phyloP scores from a whole-genome alignment of 257 asterid genomes.

The Solanum neorickii region DNA sequence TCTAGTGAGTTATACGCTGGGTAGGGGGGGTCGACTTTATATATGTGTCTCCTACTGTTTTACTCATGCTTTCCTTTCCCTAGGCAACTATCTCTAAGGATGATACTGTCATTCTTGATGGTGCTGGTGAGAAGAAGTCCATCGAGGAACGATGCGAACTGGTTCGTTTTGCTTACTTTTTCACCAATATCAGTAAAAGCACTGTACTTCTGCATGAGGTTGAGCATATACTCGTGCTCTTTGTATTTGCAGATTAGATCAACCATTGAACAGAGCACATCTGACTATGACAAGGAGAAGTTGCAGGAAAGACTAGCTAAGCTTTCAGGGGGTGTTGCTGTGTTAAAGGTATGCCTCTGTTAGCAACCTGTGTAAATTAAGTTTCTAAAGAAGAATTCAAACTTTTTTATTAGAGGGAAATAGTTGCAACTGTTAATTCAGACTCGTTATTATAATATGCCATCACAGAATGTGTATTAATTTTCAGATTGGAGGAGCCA shows the following conservation, averaged over 20 bases:
- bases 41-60: not conserved
- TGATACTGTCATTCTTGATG: conserved; percentile 85
- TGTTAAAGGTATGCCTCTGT: conserved; percentile 49
- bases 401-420: not conserved
- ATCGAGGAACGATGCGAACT: conserved; percentile 88
- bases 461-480: not conserved
- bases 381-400: not conserved
- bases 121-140: conserved; percentile 76
- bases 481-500: conserved; percentile 88
- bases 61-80: not conserved
- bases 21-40: not conserved
- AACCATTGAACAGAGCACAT: conserved; percentile 63
- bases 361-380: not conserved
- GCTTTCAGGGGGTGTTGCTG: conserved; percentile 97
- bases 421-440: not conserved
- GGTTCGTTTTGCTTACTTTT: conserved; percentile 23
- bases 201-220: not conserved
- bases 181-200: not conserved
- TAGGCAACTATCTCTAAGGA: conserved; percentile 88
- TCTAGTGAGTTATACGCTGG: rapidly evolving
- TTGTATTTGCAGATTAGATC: conserved; percentile 51
- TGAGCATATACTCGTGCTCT: not conserved
- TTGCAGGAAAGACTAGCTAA: conserved; percentile 89
- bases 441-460: not conserved
- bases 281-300: conserved; percentile 93